Evolutionary conservation across 495 filamentous ascomycete genomes (phyloP), one percentile per base, ranked within the genome.

Genomic region (Talaromyces nanjingensis): DNA sequence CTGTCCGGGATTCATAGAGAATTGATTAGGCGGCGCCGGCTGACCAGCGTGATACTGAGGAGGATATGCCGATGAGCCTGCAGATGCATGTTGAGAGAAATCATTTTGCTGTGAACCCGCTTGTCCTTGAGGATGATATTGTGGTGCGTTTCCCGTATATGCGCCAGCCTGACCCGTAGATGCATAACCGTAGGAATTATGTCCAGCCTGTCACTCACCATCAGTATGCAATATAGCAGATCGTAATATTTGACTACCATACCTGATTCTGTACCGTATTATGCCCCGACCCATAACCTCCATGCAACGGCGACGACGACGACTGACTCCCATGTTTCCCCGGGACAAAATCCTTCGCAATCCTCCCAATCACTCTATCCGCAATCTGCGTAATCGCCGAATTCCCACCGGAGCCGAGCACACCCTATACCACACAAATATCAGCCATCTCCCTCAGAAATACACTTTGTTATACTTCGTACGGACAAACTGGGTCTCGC

Each of bases 401-500:
- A 67, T 69, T 67, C 29, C 69, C 54, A 34, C 66, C 67, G 27
- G 72, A 60, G 60, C 68, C 59, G 47, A 72, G 61, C 25, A 72
- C 66, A 66, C 66, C 73, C 73, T 76, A 73, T 64, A 62, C 67
- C 63, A 42, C 14, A 16, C 1, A 16, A 42, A 4, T 66, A 71
- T 75, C 70, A 75, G 73, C 69, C 37, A 66, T 18, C 22, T 65
- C 66, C 67, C 6, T 24, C 22, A 2, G 22, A 24, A 24, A 24
- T 24, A 24, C 22, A 24, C 22, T 24, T 24, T 24, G 22, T 24
- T 24, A 24, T 24, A 24, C 5, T 53, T 63, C 73, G 63, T 76
- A 76, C 74, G 65, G 71, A 73, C 66, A 65, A 63, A 65, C 64
- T 68, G 63, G 69, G 65, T 60, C 55, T 65, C 47, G 33, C 33